Evolutionary conservation across 108 stramenopile species (phyloP), one percentile per base, ranked within the genome.

Genomic region (Skeletonema grethae): DNA sequence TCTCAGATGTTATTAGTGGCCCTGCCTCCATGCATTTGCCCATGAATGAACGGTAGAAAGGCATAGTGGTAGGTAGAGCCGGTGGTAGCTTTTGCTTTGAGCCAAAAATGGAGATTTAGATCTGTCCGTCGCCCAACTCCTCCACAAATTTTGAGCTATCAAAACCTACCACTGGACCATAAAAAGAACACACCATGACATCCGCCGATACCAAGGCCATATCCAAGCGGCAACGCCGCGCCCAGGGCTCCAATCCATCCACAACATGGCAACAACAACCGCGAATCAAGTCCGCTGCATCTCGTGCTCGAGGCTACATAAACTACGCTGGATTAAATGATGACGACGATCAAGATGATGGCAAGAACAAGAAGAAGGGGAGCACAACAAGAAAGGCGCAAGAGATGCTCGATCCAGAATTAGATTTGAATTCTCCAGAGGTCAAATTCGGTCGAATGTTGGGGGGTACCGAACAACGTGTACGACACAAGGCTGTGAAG

Each of bases 211-310:
- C 39, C 59, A 68, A 65, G 25, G 12, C 79, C 58, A 69, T 80
- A 34, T 86, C 94, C 39, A 92, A 92, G 57, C 90, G 91, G 28
- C 86, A 88, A 64, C 79, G 77, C 31, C 88, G 87, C 57, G 82
- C 85, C 53, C 68, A 76, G 28, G 83, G 84, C n/a, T 61, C 82
- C 32, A 86, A 90, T 70, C 88, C 88, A 29, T 84, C 90, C 65
- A 89, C 87, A 73, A 87, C 80, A 56, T 95, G 94, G 94, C 88
- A 89, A 28, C 91, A 92, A 60, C 88, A 91, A 50, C 94, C 94
- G 31, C 90, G 90, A 57, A 91, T 92, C 64, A 87, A 89, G 61
- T 87, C 87, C n/a, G 70, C 87, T 56, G 81, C 75, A 1, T 82
- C 87, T 22, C 82, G 94, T 35, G 85, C 84, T 11, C 82, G 84